These are phyloP conservation scores for Aspergillus fumigatiaffinis DNA, from an alignment of 2,329 filamentous ascomycete genomes.

Conservation along the genomic window DNA sequence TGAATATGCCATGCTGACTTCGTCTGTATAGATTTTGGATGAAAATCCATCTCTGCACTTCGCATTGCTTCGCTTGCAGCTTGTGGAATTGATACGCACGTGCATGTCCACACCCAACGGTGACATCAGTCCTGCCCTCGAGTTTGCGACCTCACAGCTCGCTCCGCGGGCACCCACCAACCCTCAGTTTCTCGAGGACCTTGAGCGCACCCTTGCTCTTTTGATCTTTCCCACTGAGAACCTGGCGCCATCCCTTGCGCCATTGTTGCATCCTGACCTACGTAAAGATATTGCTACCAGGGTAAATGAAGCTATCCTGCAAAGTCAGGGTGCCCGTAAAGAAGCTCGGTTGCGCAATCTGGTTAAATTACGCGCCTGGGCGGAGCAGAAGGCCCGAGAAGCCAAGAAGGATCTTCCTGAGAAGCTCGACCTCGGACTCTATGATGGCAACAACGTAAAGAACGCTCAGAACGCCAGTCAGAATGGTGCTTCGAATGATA, in stretches of 20 bases:
- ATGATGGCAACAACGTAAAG: conserved; percentile 25
- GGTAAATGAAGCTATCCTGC: conserved; percentile 85
- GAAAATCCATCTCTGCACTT: conserved; percentile 81
- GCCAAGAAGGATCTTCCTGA: conserved; percentile 46
- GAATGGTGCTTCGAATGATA: conserved; percentile 34
- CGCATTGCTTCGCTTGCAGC: conserved; percentile 79
- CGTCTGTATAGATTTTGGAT: conserved; percentile 70
- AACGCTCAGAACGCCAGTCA: conserved; percentile 16
- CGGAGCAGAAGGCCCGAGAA: conserved; percentile 58
- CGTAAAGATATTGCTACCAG: conserved; percentile 77
- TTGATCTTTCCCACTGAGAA: conserved; percentile 82
- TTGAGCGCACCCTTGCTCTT: conserved; percentile 90
- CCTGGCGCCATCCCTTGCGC: conserved; percentile 69
- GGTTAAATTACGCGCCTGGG: conserved; percentile 79
- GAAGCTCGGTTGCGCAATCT: conserved; percentile 81
- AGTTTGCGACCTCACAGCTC: conserved; percentile 83
- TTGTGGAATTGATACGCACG: conserved; percentile 85
- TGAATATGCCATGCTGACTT: conserved; percentile 21
- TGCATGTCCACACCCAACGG: conserved; percentile 63
- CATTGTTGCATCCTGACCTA: conserved; percentile 73
- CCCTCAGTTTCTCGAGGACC: conserved; percentile 73
- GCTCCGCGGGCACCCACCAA: conserved; percentile 82
- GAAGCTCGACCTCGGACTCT: conserved; percentile 43
- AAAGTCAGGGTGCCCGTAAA: conserved; percentile 65
- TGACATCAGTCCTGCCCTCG: conserved; percentile 75